Conservation (phyloP, 2,329 filamentous ascomycete genomes). For the Raffaelea deltoideospora region DNA sequence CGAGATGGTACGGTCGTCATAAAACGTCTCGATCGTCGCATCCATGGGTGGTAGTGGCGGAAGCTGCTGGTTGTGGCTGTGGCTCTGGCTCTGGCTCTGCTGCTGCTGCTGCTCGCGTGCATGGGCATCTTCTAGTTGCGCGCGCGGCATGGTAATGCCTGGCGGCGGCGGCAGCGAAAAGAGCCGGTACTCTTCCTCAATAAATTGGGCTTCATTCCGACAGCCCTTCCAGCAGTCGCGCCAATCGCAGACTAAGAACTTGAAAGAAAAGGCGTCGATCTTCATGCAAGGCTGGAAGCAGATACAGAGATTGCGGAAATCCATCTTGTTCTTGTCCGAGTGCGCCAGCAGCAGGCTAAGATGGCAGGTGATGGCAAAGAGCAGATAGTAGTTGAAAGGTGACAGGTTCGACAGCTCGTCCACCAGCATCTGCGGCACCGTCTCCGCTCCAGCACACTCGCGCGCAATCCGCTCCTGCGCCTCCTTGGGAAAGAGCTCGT, state of each 20-base stretch:
- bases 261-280: conserved; percentile 89
- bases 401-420: conserved; percentile 84
- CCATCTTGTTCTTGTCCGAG: conserved; percentile 96
- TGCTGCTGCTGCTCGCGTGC: conserved; percentile 5
- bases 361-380: conserved; percentile 95
- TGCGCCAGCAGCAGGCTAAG: conserved; percentile 82
- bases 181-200: conserved; percentile 51
- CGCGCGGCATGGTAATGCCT: conserved; percentile 21
- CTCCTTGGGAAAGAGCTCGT: conserved; percentile 79
- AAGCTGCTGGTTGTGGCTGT: no score
- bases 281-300: conserved; percentile 97
- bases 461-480: conserved; percentile 67
- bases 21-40: background rate
- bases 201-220: conserved; percentile 70
- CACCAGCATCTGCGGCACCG: conserved; percentile 70
- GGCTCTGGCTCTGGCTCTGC: no score
- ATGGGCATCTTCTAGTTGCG: conserved; percentile 5
- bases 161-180: conserved; percentile 43
- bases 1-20: conserved; percentile 1
- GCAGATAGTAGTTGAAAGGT: conserved; percentile 92
- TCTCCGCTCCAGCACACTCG: conserved; percentile 64
- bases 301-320: conserved; percentile 87
- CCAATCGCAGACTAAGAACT: conserved; percentile 90
- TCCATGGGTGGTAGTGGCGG: conserved; percentile 3
- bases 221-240: conserved; percentile 95